Percentiles rank a stretch among this genome's conserved stretches.
These are phyloP conservation scores for Colletotrichum gloeosporioides DNA, from an alignment of 2,329 filamentous ascomycete genomes.

Conservation along the genomic window DNA sequence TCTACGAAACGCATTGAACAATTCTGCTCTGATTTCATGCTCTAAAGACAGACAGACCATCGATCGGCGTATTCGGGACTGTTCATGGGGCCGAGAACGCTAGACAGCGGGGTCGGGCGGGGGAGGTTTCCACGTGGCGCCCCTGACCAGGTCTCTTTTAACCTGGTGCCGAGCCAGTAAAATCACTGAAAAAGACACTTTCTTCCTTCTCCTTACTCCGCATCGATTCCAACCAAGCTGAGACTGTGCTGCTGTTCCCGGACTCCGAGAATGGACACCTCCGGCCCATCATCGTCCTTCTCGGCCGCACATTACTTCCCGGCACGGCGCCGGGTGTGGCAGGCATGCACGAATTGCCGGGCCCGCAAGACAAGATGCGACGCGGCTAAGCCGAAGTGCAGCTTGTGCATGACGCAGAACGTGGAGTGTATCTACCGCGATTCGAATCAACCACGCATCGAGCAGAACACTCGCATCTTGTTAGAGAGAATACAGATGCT, in stretches of 20 bases:
- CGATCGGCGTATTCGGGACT: not conserved
- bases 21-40: not conserved
- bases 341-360: slow-evolving; percentile 34
- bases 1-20: not conserved
- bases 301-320: slow-evolving; percentile 14
- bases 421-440: slow-evolving; percentile 35
- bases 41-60: not conserved
- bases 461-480: slow-evolving; percentile 31
- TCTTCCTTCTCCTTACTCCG: not conserved
- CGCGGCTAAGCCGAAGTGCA: slow-evolving; percentile 31
- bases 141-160: not conserved
- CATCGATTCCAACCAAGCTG: not conserved
- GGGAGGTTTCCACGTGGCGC: not conserved
- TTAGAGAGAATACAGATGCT: slow-evolving; percentile 34
- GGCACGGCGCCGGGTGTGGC: slow-evolving; percentile 24
- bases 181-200: not conserved
- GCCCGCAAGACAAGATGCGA: slow-evolving; percentile 35
- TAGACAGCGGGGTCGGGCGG: not conserved
- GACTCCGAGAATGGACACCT: not conserved
- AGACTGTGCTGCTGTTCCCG: not conserved
- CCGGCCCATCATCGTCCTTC: slow-evolving; percentile 6
- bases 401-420: slow-evolving; percentile 29
- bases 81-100: not conserved
- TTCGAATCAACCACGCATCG: slow-evolving; percentile 30
- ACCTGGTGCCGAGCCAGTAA: not conserved